Evolutionary conservation across 2,329 filamentous ascomycete genomes (phyloP), one percentile per base, ranked within the genome.

Genomic region (Arthrobotrys sphaeroides): DNA sequence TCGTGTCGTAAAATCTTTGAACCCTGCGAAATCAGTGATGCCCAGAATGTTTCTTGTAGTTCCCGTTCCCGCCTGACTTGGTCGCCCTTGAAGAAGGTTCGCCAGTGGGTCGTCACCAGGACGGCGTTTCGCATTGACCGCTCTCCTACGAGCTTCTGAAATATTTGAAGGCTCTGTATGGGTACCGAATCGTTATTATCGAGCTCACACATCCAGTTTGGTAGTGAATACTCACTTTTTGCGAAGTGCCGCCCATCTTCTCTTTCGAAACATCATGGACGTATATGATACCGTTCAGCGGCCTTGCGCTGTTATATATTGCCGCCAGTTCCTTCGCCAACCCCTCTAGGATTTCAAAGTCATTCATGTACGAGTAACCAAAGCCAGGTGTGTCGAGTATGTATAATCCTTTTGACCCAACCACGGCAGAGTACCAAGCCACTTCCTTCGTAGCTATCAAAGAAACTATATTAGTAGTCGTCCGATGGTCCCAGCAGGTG

Each of bases 361-460:
- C 78, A 26, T 49, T 70, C 42, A 73, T 73, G 26, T 68, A 69
- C n/a, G 75, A 77, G 26, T 78, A 77, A 24, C 78, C 78, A 22
- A 78, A 78, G 1, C 78, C 77, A 5, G 78, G 78, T 0, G 78
- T 78, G 36, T 78, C 78, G 4, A 78, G 40, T 5, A 78, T 36
- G 22, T 77, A 60, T 28, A 78, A 45, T 7, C 70, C 72, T 20
- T 57, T 72, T 16, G 47, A 62, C 3, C 68, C 65, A 2, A 57
- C 53, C 2, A 16, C 20, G 3, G 72, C 60, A 13, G 72, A 70
- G 22, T 78, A 78, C 55, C 68, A 65, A 9, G 53, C 24, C 10
- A 75, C 72, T 5, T 49, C 49, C 31, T 66, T 61, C 7, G 77
- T 78, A 36, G 77, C 75, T 77, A 51, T 13, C n/a, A n/a, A n/a